Evolutionary conservation across 2,329 filamentous ascomycete genomes (phyloP), one percentile per base, ranked within the genome.

Genomic region (Penicillium concentricum): DNA sequence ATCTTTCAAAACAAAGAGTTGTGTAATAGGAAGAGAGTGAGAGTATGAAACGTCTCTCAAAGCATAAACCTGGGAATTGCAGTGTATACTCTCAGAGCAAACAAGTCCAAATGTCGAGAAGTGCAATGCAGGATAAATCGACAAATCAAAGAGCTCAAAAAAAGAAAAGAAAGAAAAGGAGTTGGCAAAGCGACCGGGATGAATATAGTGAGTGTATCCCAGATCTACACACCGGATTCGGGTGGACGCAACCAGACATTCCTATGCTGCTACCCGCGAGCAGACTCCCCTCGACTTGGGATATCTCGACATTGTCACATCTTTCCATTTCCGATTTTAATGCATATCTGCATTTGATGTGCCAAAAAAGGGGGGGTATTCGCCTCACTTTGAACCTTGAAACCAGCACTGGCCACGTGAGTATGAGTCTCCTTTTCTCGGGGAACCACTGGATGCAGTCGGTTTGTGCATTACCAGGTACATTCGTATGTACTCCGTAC

Each of bases 221-320:
- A 60, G 51, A 60, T 50, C 58, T 55, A 62, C 60, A 62, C 60
- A 45, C 54, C 56, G 58, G 59, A 59, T 64, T 63, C 61, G 58
- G 63, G 57, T 59, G 53, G 59, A 59, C 63, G 63, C 63, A 65
- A 65, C 51, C 60, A 64, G 59, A 47, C 56, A 67, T 66, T 67
- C 63, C 64, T 59, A 55, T 65, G 62, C 63, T 67, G 63, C 51
- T 67, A 67, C 63, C 64, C 64, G 64, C 45, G 60, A 56, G 34
- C 54, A 60, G 57, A 49, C 28, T 44, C 53, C 48, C 57, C 54
- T 57, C 56, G 53, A 50, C 53, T 48, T 51, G 44, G 28, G n/a
- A 52, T 41, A 22, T 59, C 44, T 43, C 22, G 22, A 45, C 20
- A 43, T 48, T 34, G 44, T 30, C 41, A 49, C 35, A 49, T 54